Evolutionary conservation across 306 rosid genomes (phyloP).

Genomic region (Dryas drummondii): DNA sequence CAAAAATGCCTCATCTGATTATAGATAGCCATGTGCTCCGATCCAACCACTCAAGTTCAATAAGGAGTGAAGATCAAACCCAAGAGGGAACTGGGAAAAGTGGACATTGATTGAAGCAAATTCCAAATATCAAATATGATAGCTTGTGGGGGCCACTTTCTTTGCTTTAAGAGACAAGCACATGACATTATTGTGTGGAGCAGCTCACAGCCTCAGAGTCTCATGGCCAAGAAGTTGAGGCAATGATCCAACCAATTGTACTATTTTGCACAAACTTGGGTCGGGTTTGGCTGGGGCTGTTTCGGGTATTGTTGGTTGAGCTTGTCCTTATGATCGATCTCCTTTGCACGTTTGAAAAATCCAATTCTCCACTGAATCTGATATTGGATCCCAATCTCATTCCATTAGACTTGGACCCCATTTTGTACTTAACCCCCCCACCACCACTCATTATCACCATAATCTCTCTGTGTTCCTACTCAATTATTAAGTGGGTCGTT

Average conservation of each 20-base stretch:
- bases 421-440: neutral
- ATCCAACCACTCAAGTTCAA: too few species aligned
- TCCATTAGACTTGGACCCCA: too few species aligned
- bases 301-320: neutral
- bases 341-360: neutral
- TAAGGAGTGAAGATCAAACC: neutral
- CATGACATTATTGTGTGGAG: constrained; percentile 2
- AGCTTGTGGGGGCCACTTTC: neutral
- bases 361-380: neutral
- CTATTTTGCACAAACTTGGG: neutral
- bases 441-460: constrained; percentile 10
- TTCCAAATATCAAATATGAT: neutral
- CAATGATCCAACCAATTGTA: neutral
- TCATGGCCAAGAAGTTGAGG: neutral
- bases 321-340: neutral
- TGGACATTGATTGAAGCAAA: neutral
- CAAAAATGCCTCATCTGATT: too few species aligned
- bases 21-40: too few species aligned
- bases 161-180: constrained; percentile 5
- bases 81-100: neutral
- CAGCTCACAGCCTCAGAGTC: neutral
- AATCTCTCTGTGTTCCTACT: neutral
- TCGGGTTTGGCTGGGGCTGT: constrained; percentile 2
- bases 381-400: neutral
- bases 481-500: constrained; percentile 12